Evolutionary conservation across 768 basidiomycete species (phyloP).

Genomic region (Chalciporus piperatus): DNA sequence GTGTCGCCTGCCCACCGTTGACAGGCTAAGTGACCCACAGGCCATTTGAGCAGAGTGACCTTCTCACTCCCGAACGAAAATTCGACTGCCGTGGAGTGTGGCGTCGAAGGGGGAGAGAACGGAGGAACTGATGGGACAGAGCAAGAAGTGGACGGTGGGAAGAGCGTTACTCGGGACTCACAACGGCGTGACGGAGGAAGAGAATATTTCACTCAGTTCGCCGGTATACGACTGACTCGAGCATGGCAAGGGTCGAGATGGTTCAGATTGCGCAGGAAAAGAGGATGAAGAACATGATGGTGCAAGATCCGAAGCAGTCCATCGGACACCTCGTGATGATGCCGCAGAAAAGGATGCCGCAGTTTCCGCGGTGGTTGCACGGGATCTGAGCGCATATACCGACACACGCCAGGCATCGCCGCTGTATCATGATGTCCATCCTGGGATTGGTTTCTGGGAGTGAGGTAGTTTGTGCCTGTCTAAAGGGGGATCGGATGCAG

Average conservation of each 20-base stretch:
- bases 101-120: constrained; percentile 33
- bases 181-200: constrained; percentile 53
- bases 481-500: constrained; percentile 35
- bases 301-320: constrained; percentile 37
- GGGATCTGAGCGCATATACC: too few relatives aligned
- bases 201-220: constrained; percentile 52
- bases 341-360: constrained; percentile 49
- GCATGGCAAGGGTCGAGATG: constrained; percentile 22
- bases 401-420: too few relatives aligned
- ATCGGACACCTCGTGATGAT: constrained; percentile 52
- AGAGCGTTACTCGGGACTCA: constrained; percentile 46
- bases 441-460: constrained; percentile 47
- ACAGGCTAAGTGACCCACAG: too few relatives aligned
- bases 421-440: constrained; percentile 73
- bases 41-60: too few relatives aligned
- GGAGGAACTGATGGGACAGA: constrained; percentile 37
- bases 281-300: constrained; percentile 24
- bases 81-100: constrained; percentile 21
- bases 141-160: constrained; percentile 34
- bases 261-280: constrained; percentile 21
- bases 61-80: too few relatives aligned
- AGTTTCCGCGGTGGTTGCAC: too few relatives aligned
- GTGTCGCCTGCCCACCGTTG: constrained; percentile 28
- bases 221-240: constrained; percentile 36
- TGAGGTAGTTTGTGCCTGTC: constrained; percentile 34